Percentiles rank a stretch among this genome's conserved stretches.
Evolutionary conservation across 108 stramenopile species (phyloP).

Genomic region (Nitzschia sp.): DNA sequence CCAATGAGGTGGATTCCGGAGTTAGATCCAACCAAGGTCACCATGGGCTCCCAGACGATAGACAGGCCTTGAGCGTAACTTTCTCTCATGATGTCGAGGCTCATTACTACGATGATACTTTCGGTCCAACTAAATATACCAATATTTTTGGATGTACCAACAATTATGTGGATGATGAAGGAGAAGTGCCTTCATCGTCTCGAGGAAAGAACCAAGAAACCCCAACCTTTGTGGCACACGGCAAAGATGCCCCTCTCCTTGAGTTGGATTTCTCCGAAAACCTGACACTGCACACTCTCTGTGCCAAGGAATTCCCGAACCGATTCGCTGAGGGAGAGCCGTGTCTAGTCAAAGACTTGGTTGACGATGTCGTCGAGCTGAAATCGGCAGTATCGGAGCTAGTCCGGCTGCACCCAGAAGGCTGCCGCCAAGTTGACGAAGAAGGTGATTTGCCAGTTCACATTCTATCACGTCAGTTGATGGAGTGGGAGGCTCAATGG

Average conservation of each 20-base stretch:
- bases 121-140: neutral
- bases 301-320: conserved; percentile 34
- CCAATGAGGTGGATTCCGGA: neutral
- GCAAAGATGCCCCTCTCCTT: conserved; percentile 10
- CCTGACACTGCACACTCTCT: conserved; percentile 36
- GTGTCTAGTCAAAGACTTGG: conserved; percentile 27
- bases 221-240: conserved; percentile 2
- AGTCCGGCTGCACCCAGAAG: conserved; percentile 17
- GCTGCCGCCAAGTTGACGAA: conserved; percentile 35
- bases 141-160: neutral
- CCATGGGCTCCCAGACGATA: too few relatives aligned
- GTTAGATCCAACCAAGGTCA: too few relatives aligned
- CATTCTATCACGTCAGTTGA: conserved; percentile 45
- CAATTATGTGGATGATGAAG: neutral
- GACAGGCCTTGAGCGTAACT: conserved; percentile 1
- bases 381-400: conserved; percentile 18
- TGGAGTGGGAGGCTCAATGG: conserved; percentile 63
- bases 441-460: conserved; percentile 57
- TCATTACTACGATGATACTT: conserved; percentile 1
- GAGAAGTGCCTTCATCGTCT: neutral
- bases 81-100: conserved; percentile 34
- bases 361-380: conserved; percentile 24
- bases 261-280: conserved; percentile 2
- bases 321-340: conserved; percentile 24
- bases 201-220: neutral